These are phyloP conservation scores for Apiosordaria backusii DNA, from an alignment of 495 filamentous ascomycete species.

Conservation along the genomic window DNA sequence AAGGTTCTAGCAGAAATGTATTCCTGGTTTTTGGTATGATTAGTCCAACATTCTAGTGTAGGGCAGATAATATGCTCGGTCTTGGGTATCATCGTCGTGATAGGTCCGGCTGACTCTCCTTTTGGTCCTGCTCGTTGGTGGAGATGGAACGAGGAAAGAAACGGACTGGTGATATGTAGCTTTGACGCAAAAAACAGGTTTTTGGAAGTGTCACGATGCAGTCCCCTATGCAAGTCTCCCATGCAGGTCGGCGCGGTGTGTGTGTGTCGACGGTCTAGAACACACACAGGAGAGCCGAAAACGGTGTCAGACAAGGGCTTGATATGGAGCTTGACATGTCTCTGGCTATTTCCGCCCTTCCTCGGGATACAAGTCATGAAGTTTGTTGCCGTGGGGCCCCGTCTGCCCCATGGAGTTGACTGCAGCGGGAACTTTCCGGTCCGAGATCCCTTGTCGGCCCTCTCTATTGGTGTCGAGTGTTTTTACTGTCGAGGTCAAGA, in stretches of 20 bases:
- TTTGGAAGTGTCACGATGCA: slow-evolving; percentile 24
- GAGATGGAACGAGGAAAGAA: background rate
- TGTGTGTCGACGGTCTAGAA: background rate
- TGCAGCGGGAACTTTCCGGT: background rate
- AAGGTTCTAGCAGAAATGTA: background rate
- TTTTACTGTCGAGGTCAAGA: background rate
- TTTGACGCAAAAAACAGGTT: slow-evolving; percentile 32
- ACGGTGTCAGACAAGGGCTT: background rate
- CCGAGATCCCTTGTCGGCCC: background rate
- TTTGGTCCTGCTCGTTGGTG: background rate
- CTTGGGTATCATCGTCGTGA: background rate
- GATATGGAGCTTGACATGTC: slow-evolving; percentile 1
- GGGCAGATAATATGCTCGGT: background rate
- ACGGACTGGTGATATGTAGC: slow-evolving; percentile 9
- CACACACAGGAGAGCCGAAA: background rate
- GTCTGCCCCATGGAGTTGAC: too few species aligned
- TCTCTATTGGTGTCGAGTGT: background rate
- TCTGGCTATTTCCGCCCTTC: background rate
- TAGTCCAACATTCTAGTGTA: too few species aligned
- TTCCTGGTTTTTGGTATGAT: too few species aligned
- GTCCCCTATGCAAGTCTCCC: slow-evolving; percentile 26
- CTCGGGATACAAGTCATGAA: background rate
- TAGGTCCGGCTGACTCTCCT: slow-evolving; percentile 1
- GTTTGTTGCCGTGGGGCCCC: background rate
- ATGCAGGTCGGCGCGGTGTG: slow-evolving; percentile 27